Conservation (phyloP, 139 green algal genomes). For the Choricystis sp. region DNA sequence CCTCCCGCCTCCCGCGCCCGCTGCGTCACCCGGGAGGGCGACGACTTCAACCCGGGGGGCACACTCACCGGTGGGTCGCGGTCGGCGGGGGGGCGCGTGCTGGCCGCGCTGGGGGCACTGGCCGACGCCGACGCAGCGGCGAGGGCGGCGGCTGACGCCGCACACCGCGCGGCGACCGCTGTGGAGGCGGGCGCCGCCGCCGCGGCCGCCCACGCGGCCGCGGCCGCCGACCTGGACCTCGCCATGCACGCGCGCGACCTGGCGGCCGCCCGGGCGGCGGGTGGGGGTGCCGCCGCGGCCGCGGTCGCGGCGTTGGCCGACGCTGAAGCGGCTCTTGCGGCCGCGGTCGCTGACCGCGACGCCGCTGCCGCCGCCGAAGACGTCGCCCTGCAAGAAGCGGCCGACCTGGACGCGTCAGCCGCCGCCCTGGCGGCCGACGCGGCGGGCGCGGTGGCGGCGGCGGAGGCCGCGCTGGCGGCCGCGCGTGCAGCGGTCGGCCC, state of each 20-base stretch:
- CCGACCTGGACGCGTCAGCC: background rate
- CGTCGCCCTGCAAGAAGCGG: background rate
- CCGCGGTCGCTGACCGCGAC: conserved; percentile 37
- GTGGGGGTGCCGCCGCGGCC: conserved; percentile 17
- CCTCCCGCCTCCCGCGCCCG: conserved; percentile 38
- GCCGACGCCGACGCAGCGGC: conserved; percentile 35
- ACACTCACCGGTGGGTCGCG: conserved; percentile 67
- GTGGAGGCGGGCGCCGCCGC: conserved; percentile 22
- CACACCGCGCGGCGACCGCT: conserved; percentile 16
- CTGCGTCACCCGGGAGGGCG: conserved; percentile 90
- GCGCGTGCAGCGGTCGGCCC: conserved; percentile 15
- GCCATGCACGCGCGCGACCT: background rate
- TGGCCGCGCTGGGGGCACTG: conserved; percentile 55
- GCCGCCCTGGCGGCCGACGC: background rate
- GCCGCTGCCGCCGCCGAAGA: conserved; percentile 12
- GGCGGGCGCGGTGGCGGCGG: conserved; percentile 10
- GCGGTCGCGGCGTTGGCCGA: conserved; percentile 45
- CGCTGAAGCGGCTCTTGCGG: conserved; percentile 23
- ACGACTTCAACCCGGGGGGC: conserved; percentile 87
- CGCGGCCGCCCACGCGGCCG: conserved; percentile 32
- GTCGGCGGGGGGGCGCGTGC: conserved; percentile 21
- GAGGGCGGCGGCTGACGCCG: conserved; percentile 6
- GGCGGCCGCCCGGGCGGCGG: conserved; percentile 6
- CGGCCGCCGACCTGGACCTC: conserved; percentile 35
- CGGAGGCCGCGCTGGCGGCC: conserved; percentile 14